Conservation (phyloP, 495 filamentous ascomycete genomes). For the Penicillium chermesinum region DNA sequence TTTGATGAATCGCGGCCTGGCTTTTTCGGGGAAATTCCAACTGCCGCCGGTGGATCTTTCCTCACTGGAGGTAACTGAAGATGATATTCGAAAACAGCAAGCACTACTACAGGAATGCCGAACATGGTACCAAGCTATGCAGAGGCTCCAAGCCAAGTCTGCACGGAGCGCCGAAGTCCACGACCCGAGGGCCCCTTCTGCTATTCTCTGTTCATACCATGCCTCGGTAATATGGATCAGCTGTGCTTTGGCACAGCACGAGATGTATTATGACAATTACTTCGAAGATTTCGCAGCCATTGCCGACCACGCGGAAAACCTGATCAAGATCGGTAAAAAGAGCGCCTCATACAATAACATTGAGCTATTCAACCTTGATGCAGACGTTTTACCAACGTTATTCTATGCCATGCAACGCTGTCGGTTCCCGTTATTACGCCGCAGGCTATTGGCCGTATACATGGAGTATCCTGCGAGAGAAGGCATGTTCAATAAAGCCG, state of each 20-base stretch:
- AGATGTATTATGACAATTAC: slow-evolving; percentile 13
- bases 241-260: slow-evolving; percentile 4
- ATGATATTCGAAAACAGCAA: slow-evolving; percentile 5
- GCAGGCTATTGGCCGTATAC: slow-evolving; percentile 11
- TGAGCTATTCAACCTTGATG: slow-evolving; percentile 15
- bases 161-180: neutral
- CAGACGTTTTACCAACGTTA: slow-evolving; percentile 13
- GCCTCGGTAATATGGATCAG: slow-evolving; percentile 10
- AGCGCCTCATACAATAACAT: neutral
- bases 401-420: slow-evolving; percentile 17
- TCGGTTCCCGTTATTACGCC: slow-evolving; percentile 17
- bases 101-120: slow-evolving; percentile 1
- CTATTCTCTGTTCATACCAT: slow-evolving; percentile 7
- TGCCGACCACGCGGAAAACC: slow-evolving; percentile 6
- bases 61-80: too few relatives aligned
- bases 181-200: slow-evolving; percentile 14
- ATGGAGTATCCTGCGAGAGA: slow-evolving; percentile 6
- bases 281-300: slow-evolving; percentile 10
- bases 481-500: slow-evolving; percentile 13
- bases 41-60: too few relatives aligned
- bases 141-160: slow-evolving; percentile 4
- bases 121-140: slow-evolving; percentile 13
- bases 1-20: slow-evolving; percentile 5
- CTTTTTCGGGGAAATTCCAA: too few relatives aligned
- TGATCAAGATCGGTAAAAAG: neutral